A percentile compares a stretch with the other conserved stretches of the same genome.
phyloP scores from a whole-genome alignment of 2,329 filamentous ascomycete genomes.

The Fusarium tanahbumbuense region DNA sequence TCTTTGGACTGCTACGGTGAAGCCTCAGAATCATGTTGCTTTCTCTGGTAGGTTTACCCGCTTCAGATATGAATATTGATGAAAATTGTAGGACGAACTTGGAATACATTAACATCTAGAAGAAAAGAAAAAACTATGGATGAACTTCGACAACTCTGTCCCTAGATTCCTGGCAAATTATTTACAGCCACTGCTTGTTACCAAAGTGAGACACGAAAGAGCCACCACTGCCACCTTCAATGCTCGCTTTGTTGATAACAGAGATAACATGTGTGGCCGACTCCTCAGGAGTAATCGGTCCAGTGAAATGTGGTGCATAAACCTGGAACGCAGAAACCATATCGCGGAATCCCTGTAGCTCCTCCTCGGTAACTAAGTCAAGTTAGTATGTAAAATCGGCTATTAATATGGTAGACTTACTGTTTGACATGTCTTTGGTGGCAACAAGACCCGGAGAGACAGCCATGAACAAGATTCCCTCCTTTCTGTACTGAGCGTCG shows the following conservation, averaged over 20 bases:
- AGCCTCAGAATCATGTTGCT: background rate
- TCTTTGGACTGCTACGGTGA: accelerated
- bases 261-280: slow-evolving; percentile 51
- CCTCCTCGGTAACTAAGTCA: slow-evolving; percentile 41
- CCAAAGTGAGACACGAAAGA: slow-evolving; percentile 66
- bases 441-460: slow-evolving; percentile 65
- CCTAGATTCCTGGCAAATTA: accelerated
- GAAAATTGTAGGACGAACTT: accelerated
- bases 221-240: slow-evolving; percentile 61
- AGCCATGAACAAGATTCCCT: slow-evolving; percentile 64
- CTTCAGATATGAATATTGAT: background rate
- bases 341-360: slow-evolving; percentile 36
- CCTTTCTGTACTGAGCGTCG: slow-evolving; percentile 58
- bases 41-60: background rate
- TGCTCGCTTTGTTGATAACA: slow-evolving; percentile 46
- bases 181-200: slow-evolving; percentile 64
- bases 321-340: slow-evolving; percentile 48
- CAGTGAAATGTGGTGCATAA: slow-evolving; percentile 56
- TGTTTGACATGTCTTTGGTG: slow-evolving; percentile 48
- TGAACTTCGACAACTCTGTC: background rate
- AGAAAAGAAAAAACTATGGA: background rate
- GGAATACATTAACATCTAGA: background rate
- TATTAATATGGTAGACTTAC: slow-evolving; percentile 28
- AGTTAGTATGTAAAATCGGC: background rate
- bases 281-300: slow-evolving; percentile 50